Evolutionary conservation across 345 rosid genomes (phyloP).

Genomic region (Eucalyptus regnans): DNA sequence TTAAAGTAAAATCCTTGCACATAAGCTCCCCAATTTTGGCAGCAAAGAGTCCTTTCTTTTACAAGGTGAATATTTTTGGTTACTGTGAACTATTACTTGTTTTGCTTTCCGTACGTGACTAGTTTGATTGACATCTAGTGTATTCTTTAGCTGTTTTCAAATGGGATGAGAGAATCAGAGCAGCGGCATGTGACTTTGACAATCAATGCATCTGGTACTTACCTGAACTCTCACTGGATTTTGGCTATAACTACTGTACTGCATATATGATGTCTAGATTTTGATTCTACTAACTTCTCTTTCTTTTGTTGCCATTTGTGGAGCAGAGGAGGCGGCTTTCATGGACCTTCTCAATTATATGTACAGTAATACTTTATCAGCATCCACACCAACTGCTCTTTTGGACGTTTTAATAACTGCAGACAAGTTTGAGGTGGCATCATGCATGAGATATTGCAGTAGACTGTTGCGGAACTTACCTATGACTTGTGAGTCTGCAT

Average conservation of each 20-base stretch:
- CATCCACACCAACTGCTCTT: slow-evolving; percentile 34
- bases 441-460: slow-evolving; percentile 80
- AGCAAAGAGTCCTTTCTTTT: slow-evolving; percentile 69
- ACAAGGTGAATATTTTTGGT: slow-evolving; percentile 27
- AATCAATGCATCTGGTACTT: slow-evolving; percentile 65
- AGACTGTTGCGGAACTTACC: slow-evolving; percentile 42
- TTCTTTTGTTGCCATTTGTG: neutral
- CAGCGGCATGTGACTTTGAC: slow-evolving; percentile 54
- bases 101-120: neutral
- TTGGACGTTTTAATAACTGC: slow-evolving; percentile 73
- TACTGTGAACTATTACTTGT: neutral
- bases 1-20: slow-evolving; percentile 45
- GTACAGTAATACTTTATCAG: slow-evolving; percentile 42
- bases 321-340: slow-evolving; percentile 73
- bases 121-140: neutral
- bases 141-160: slow-evolving; percentile 53
- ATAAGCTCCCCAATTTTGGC: slow-evolving; percentile 76
- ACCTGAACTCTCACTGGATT: neutral
- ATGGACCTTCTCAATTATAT: slow-evolving; percentile 75
- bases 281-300: neutral
- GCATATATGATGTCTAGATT: neutral
- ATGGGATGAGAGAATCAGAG: slow-evolving; percentile 70
- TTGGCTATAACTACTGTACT: neutral
- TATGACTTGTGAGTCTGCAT: slow-evolving; percentile 70
- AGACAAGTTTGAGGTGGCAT: slow-evolving; percentile 76